These are phyloP conservation scores for Wickerhamiella musiphila DNA, from an alignment of 805 yeast species.

Conservation along the genomic window DNA sequence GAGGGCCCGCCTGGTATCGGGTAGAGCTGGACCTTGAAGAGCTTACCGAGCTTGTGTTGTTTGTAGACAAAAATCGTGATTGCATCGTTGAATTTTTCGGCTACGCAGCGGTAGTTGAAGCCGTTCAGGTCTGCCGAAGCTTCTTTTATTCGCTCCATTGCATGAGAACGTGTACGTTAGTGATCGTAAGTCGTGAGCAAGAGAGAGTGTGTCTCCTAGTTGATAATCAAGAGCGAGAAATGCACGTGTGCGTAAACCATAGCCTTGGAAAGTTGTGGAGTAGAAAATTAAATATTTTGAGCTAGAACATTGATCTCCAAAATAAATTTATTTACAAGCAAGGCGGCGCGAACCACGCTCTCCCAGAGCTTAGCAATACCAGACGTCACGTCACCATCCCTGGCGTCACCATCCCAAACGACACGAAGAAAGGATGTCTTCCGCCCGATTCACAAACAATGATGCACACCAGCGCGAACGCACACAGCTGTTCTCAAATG, in stretches of 20 bases:
- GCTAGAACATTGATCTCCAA: too few species aligned
- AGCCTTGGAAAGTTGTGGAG: too few species aligned
- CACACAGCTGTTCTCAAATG: constrained; percentile 24
- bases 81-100: constrained; percentile 17
- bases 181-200: too few species aligned
- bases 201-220: too few species aligned
- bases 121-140: constrained; percentile 10
- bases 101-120: constrained; percentile 16
- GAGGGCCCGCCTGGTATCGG: constrained; percentile 14
- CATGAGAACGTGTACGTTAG: background rate
- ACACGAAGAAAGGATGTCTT: constrained; percentile 2
- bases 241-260: too few species aligned
- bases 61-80: constrained; percentile 19
- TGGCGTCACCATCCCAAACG: too few species aligned
- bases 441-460: constrained; percentile 5
- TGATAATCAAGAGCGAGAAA: too few species aligned
- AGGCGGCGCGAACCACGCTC: too few species aligned
- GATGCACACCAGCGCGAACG: constrained; percentile 23
- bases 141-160: background rate
- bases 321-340: too few species aligned
- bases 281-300: too few species aligned
- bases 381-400: too few species aligned
- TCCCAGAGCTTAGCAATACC: too few species aligned
- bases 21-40: constrained; percentile 14
- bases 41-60: constrained; percentile 16